phyloP scores from a whole-genome alignment of 116 monocot genomes.

The Dioscorea cayenensis region DNA sequence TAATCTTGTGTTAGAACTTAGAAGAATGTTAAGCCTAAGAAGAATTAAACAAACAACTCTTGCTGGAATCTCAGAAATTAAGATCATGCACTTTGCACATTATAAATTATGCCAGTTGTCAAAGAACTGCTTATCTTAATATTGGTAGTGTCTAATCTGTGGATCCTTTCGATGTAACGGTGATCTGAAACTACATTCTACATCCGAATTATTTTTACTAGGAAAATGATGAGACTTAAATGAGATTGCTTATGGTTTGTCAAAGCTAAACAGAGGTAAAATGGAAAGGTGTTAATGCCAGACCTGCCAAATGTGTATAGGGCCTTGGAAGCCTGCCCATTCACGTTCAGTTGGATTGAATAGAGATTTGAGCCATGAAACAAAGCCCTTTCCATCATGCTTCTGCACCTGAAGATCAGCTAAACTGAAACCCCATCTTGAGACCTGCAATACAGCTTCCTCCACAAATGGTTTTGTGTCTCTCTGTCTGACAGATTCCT shows the following conservation, averaged over 20 bases:
- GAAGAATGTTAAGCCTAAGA: too few relatives aligned
- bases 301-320: slow-evolving; percentile 99
- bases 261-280: neutral
- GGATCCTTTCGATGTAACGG: too few relatives aligned
- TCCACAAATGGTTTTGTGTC: slow-evolving; percentile 76
- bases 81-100: too few relatives aligned
- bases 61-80: too few relatives aligned
- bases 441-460: slow-evolving; percentile 86
- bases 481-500: slow-evolving; percentile 78
- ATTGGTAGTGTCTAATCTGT: too few relatives aligned
- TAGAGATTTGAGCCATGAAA: slow-evolving; percentile 69
- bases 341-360: slow-evolving; percentile 60
- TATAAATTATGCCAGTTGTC: too few relatives aligned
- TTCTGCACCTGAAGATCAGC: slow-evolving; percentile 81
- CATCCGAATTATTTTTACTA: too few relatives aligned
- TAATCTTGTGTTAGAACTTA: too few relatives aligned
- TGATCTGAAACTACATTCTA: too few relatives aligned
- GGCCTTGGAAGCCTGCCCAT: slow-evolving; percentile 84
- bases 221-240: neutral
- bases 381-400: slow-evolving; percentile 42
- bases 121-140: too few relatives aligned
- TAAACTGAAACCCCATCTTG: slow-evolving; percentile 92
- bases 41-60: too few relatives aligned
- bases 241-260: neutral
- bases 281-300: neutral